A percentile compares a stretch with the other conserved stretches of the same genome.
phyloP scores from a whole-genome alignment of 495 filamentous ascomycete species.

The Xylaria intraflava region DNA sequence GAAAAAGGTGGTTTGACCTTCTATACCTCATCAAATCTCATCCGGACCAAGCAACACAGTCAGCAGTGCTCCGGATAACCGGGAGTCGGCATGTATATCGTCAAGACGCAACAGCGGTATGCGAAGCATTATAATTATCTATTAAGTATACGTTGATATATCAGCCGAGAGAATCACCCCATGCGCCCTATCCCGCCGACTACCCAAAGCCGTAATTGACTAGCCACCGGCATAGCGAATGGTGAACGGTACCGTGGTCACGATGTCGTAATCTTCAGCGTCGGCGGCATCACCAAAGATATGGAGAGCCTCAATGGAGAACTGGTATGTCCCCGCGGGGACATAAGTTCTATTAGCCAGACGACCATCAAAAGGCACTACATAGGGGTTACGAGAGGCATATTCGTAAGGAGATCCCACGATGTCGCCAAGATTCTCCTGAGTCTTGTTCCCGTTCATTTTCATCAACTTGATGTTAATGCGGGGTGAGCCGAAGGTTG shows the following conservation, averaged over 20 bases:
- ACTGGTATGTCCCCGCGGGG: conserved; percentile 39
- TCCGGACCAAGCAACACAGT: too few species aligned
- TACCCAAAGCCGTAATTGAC: not conserved
- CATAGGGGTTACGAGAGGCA: conserved; percentile 31
- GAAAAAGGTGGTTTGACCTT: too few species aligned
- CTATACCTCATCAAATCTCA: too few species aligned
- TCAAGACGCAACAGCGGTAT: too few species aligned
- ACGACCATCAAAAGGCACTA: conserved; percentile 35
- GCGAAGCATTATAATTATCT: too few species aligned
- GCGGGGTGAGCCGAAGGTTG: conserved; percentile 40
- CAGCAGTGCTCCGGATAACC: too few species aligned
- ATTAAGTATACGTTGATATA: too few species aligned
- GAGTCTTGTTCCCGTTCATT: conserved; percentile 17
- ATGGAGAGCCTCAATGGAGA: conserved; percentile 36
- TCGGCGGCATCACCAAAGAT: conserved; percentile 34
- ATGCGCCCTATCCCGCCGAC: not conserved
- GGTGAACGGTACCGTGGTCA: conserved; percentile 31
- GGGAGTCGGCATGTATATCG: too few species aligned
- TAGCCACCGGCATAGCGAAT: conserved; percentile 12
- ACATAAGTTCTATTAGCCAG: conserved; percentile 37
- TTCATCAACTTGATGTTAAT: conserved; percentile 40
- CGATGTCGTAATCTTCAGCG: conserved; percentile 31
- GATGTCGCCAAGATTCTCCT: conserved; percentile 33
- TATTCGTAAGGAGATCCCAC: conserved; percentile 36
- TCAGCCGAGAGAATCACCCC: not conserved